Evolutionary conservation across 768 basidiomycete species (phyloP).

Genomic region (Pleurotus sapidus): DNA sequence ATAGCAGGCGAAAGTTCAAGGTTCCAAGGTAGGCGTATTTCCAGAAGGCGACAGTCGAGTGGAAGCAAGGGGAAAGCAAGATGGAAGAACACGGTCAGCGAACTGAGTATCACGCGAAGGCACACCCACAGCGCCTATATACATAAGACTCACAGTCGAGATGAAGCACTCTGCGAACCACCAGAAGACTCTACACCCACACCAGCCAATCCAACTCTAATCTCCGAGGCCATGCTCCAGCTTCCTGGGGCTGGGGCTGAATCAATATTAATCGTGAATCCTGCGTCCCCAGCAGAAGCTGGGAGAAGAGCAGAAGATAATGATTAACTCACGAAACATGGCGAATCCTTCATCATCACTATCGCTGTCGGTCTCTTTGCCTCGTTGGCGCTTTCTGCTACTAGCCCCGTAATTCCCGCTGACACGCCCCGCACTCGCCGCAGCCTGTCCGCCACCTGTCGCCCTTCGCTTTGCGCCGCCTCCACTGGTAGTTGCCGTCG

Average conservation of each 20-base stretch:
- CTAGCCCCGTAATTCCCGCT: not conserved
- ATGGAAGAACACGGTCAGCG: too few relatives aligned
- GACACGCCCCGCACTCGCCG: not conserved
- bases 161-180: not conserved
- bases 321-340: not conserved
- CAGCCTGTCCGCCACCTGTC: not conserved
- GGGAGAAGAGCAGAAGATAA: too few relatives aligned
- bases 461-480: not conserved
- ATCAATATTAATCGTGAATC: not conserved
- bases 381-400: not conserved
- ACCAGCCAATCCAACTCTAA: conserved; percentile 3
- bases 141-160: conserved; percentile 3
- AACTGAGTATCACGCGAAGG: not conserved
- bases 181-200: conserved; percentile 3
- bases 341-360: conserved; percentile 5
- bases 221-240: conserved; percentile 8
- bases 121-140: not conserved
- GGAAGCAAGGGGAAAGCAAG: too few relatives aligned
- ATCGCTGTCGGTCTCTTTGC: not conserved
- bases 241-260: not conserved
- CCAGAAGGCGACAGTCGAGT: too few relatives aligned
- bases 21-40: too few relatives aligned
- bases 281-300: not conserved
- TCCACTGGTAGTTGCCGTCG: not conserved
- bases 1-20: too few relatives aligned